A percentile compares a stretch with the other conserved stretches of the same genome.
Conservation (phyloP, 1,284 basidiomycete genomes). For the Pseudozyma tsukubaensis region DNA sequence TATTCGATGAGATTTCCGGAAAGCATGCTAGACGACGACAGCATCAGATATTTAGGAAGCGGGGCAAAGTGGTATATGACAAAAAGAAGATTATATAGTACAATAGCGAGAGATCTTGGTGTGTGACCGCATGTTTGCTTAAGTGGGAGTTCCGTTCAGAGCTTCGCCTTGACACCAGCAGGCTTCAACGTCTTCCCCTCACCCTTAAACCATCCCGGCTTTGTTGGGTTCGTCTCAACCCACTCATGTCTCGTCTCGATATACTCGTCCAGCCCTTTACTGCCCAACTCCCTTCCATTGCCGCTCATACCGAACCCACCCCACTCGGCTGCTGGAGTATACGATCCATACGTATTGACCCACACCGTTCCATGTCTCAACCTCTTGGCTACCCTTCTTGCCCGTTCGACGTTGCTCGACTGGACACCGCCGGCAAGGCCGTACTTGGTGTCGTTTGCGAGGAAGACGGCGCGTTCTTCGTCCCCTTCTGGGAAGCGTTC, state of each 20-base stretch:
- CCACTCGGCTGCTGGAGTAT: slow-evolving; percentile 67
- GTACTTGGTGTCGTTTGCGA: slow-evolving; percentile 68
- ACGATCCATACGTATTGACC: slow-evolving; percentile 66
- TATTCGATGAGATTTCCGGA: too few relatives aligned
- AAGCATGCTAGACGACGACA: too few relatives aligned
- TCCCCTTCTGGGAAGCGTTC: slow-evolving; percentile 66
- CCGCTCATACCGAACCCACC: slow-evolving; percentile 67
- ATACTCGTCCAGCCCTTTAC: slow-evolving; percentile 66
- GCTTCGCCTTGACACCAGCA: slow-evolving; percentile 25
- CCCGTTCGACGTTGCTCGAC: slow-evolving; percentile 52
- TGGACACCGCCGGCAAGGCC: slow-evolving; percentile 67
- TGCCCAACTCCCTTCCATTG: slow-evolving; percentile 66
- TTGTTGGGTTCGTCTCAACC: slow-evolving; percentile 58
- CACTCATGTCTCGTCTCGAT: slow-evolving; percentile 66
- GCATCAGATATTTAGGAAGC: too few relatives aligned
- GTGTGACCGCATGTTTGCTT: not conserved
- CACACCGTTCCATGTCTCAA: slow-evolving; percentile 67
- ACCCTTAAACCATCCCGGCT: slow-evolving; percentile 65
- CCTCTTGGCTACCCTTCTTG: slow-evolving; percentile 59
- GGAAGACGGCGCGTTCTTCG: slow-evolving; percentile 59
- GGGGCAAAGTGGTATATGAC: too few relatives aligned
- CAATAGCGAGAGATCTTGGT: not conserved
- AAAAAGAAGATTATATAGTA: not conserved
- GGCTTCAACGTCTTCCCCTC: slow-evolving; percentile 23
- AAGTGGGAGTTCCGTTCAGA: not conserved